Base-by-base conservation (phyloP, 2,329 filamentous ascomycete species). In the Proliferodiscus dingleyae region DNA sequence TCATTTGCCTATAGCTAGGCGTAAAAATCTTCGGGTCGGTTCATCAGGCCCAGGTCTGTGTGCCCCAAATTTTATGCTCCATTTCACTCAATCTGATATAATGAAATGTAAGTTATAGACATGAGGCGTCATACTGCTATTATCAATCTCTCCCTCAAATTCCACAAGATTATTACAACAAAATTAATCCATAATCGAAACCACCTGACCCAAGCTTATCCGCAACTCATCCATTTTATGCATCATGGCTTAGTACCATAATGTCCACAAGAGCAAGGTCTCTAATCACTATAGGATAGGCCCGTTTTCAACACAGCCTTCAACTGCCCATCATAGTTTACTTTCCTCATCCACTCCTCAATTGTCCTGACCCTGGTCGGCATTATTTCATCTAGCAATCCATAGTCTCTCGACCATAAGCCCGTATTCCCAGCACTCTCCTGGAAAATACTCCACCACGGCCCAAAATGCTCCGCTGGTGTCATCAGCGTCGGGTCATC, bases 301-400 rank as follows among this genome's bases (percentile, higher is more conserved):
- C 34, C 34, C 5, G 34, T 37, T 40, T 43, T 47, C 16, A 55
- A 34, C 6, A 52, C 23, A 6, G 15, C 44, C 21, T 43, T 43
- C n/a, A 28, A 19, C 41, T 50, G 32, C n/a, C 53, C 53, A 22
- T 39, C 46, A 48, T 50, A 54, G 7, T 34, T 24, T 24, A 44
- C 41, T 46, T 45, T 46, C 13, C 28, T 26, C 44, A 54, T 50
- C 52, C 52, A 55, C 22, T 52, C 41, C 39, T 44, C 49, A 4
- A 49, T 19, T 22, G 34, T 52, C 30, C 37, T 53, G 26, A 55
- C 33, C 19, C 53, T 46, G 4, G 16, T 33, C 1, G 52, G 54
- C 33, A 53, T 38, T 36, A 59, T 55, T 18, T 46, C 44, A 43
- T 59, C 55, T 41, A 59, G 26, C 9, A 55, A 5, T 21, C 36